A percentile compares a stretch with the other conserved stretches of the same genome.
These are phyloP conservation scores for Klebsormidium nitens DNA, from an alignment of 139 green algal genomes.

Conservation along the genomic window DNA sequence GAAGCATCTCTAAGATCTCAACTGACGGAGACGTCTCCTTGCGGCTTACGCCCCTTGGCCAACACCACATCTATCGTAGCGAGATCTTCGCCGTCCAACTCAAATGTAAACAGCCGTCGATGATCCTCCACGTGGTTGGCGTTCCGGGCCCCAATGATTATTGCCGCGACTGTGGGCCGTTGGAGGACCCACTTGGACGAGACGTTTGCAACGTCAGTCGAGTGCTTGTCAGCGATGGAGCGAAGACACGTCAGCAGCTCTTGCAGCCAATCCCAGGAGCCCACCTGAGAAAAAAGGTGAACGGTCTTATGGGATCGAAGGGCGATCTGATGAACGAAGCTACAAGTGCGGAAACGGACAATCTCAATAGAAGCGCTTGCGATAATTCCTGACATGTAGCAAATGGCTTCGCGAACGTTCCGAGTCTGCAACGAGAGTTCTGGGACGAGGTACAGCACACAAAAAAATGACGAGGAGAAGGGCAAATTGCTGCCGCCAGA, in stretches of 20 bases:
- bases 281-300: conserved; percentile 25
- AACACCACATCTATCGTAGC: conserved; percentile 60
- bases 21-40: conserved; percentile 71
- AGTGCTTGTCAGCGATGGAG: conserved; percentile 53
- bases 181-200: conserved; percentile 79
- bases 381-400: no score
- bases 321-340: no score
- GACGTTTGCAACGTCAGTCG: conserved; percentile 56
- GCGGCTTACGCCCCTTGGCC: conserved; percentile 33
- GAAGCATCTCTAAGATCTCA: no score
- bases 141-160: conserved; percentile 72
- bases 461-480: no score
- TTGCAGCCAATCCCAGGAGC: conserved; percentile 77
- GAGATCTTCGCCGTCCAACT: conserved; percentile 55
- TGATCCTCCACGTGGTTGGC: conserved; percentile 61
- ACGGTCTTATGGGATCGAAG: no score
- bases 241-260: conserved; percentile 49
- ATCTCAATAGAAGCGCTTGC: no score
- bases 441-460: no score
- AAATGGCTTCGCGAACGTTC: no score
- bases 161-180: conserved; percentile 43
- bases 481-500: no score
- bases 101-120: conserved; percentile 54
- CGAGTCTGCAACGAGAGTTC: no score
- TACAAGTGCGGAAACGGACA: no score